Percentiles rank a stretch among this genome's conserved stretches.
phyloP scores from a whole-genome alignment of 805 yeast genomes.

The Cephaloascus albidus region DNA sequence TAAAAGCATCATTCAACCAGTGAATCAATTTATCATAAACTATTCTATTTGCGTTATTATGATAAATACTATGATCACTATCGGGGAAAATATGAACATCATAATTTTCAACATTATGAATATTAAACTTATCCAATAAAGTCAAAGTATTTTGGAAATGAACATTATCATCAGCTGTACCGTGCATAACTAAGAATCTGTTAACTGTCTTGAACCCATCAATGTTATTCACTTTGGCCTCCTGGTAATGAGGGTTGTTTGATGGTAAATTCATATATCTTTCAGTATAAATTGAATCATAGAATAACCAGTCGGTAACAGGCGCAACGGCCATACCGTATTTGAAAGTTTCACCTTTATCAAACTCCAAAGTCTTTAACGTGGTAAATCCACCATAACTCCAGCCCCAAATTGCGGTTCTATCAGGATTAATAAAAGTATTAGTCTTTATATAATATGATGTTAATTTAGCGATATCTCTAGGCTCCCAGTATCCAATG shows the following conservation, averaged over 20 bases:
- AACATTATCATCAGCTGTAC: constrained; percentile 96
- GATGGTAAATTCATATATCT: constrained; percentile 85
- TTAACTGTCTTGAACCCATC: constrained; percentile 44
- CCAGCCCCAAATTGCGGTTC: constrained; percentile 96
- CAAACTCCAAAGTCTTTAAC: constrained; percentile 78
- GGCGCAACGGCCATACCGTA: constrained; percentile 97
- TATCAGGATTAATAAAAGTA: constrained; percentile 24
- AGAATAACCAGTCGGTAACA: constrained; percentile 87
- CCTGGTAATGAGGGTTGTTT: constrained; percentile 46
- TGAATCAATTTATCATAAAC: constrained; percentile 57
- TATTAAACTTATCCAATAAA: constrained; percentile 65
- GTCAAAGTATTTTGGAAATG: constrained; percentile 85
- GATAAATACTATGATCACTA: constrained; percentile 63
- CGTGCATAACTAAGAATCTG: constrained; percentile 86
- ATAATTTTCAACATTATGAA: constrained; percentile 72
- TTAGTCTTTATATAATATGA: constrained; percentile 37
- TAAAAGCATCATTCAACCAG: constrained; percentile 60
- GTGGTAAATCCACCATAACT: constrained; percentile 95
- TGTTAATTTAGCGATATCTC: constrained; percentile 49
- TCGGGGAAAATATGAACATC: constrained; percentile 78
- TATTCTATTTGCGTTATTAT: constrained; percentile 64
- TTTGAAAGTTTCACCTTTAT: constrained; percentile 63
- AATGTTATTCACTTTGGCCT: constrained; percentile 47
- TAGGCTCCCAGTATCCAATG: constrained; percentile 71
- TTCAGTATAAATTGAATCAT: constrained; percentile 92